Evolutionary conservation across 2,329 filamentous ascomycete species (phyloP), one percentile per base, ranked within the genome.

Genomic region (Thyridium curvatum): DNA sequence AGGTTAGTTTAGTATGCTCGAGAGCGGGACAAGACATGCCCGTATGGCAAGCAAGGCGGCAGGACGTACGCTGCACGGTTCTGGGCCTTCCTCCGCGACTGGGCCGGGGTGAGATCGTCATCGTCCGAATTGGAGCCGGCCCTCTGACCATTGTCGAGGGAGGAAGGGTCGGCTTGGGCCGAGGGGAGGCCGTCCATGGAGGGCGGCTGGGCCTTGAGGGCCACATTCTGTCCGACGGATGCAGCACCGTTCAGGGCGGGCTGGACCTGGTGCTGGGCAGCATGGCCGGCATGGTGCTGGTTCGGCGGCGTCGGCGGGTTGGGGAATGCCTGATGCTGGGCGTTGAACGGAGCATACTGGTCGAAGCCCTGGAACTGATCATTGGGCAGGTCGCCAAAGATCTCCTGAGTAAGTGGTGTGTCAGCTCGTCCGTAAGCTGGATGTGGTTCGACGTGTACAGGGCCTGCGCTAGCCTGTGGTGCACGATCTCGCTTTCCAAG

Each of bases 41-140:
- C 29, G 40, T 12, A 28, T 16, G 21, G n/a, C 16, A 17, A 15
- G 39, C 17, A 30, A 12, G 29, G n/a, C 12, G 18, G 35, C 36
- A 8, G 8, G 12, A 75, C 75, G 47, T 66, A 79, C 76, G 76
- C 76, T 48, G 74, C 74, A 49, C 76, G 66, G 46, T 79, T 79
- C 56, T 79, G 76, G 33, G 74, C 75, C 53, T 79, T 79, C 44
- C 76, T 68, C 50, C 72, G 66, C 10, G 71, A 74, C 52, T 79
- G 74, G 6, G 74, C 73, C 1, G 74, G 75, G 16, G 72, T 78
- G 52, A 77, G 40, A 37, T 69, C 74, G 13, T 70, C 59, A 18
- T 74, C 75, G 10, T 77, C 74, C 30, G 76, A 77, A 52, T 75
- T 75, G 14, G 68, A 71, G 14, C 65, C 71, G 21, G 54, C 56